Evolutionary conservation across 805 yeast genomes (phyloP), one percentile per base, ranked within the genome.

Genomic region (Yarrowia sp.): DNA sequence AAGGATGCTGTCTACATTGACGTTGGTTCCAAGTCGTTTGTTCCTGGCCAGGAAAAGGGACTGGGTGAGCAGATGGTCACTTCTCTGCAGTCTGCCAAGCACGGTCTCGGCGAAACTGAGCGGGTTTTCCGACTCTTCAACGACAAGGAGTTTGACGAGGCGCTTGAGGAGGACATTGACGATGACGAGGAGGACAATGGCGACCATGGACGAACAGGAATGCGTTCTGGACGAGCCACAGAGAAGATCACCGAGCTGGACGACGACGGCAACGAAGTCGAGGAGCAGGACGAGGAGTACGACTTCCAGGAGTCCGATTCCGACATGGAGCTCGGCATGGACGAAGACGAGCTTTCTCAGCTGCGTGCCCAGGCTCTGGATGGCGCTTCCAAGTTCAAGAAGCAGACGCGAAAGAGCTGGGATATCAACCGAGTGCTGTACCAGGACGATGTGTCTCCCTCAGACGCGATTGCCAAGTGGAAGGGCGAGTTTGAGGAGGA

Each of bases 1-100:
- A 93, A 90, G 76, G 99, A 95, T 80, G 97, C 99, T 9, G 99
- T 95, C 2, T 95, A 93, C 74, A 91, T 95, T 69, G 98, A 90
- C 73, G 86, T 90, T 9, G 92, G 92, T 1, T 71, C 77, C 38
- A 76, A 77, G 55, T 78, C 76, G 53, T 90, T 90, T 76, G 85
- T 83, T 17, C 82, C 85, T 0, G 89, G 90, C 49, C 84, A 85
- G 70, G 90, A 88, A 70, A 82, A 80, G 73, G 98, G 97, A 33
- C 85, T 90, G 71, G 98, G 98, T 70, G 97, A 93, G 77, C 85
- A 86, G 74, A 79, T 92, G 70, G 96, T 94, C 34, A 90, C 96
- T 6, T 86, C 86, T 68, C 81, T 95, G 71, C 98, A 94, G 76
- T 82, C 85, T 44, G 91, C 88, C 4, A 82, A 85, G 44, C 84